Evolutionary conservation across 192 early-diverging fungal species (phyloP), one percentile per base, ranked within the genome.

Genomic region (Umbelopsis vinacea): DNA sequence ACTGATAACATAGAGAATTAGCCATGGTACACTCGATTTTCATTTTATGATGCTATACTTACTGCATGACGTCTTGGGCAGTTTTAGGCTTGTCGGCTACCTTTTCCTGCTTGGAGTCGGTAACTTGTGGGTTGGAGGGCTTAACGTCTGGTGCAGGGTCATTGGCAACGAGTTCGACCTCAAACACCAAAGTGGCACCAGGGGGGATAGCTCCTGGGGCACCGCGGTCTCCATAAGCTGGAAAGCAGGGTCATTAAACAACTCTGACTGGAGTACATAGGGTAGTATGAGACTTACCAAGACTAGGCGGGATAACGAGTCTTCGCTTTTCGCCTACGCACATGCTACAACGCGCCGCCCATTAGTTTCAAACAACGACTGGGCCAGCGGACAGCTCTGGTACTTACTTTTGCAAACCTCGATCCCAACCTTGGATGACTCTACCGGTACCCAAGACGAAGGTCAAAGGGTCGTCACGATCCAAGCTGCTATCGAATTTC

Each of bases 381-480:
- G 46, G 8, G n/a, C 10, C 3, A 29, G 29, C 29, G 29, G 29
- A 29, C 37, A 46, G 46, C 15, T 19, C 14, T 37, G 47, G 46
- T 14, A 76, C 66, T 47, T 77, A 81, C 80, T 79, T 81, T 66
- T 81, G 43, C 48, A 92, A 76, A 23, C 91, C 93, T 76, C 91
- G 80, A 67, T 95, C 93, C 93, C 93, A 95, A 26, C 87, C 93
- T 78, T 92, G 87, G 73, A 95, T 95, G 12, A 95, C 91, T 78
- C 82, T 82, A 26, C 87, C 87, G 37, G 37, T 70, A 70, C 93
- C 94, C 19, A 95, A 79, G 6, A 82, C 84, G 73, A 95, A 94
- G 43, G 90, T 86, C 68, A 95, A 89, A 17, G 92, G 85, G 46
- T 85, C 76, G 52, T 81, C 75, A 37, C 94, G 85, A 37, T 89